Percentiles rank a stretch among this genome's conserved stretches.
These are phyloP conservation scores for Petrea volubilis DNA, from an alignment of 257 asterid species.

Conservation along the genomic window DNA sequence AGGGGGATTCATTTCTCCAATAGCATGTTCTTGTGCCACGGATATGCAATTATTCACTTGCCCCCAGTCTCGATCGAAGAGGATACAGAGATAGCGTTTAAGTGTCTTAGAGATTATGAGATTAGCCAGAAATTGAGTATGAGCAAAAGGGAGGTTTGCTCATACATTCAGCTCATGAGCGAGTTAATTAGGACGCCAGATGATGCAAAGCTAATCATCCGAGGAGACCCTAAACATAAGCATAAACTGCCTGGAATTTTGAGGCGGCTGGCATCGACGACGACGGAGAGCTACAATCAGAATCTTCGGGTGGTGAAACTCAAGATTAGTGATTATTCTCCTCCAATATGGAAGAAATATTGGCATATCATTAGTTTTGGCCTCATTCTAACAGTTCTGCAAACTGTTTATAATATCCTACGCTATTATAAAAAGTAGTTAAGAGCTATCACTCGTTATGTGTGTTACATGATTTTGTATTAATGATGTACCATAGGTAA, in stretches of 20 bases:
- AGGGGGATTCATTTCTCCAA: slow-evolving; percentile 18
- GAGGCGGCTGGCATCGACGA: not conserved
- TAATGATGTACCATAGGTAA: too few relatives aligned
- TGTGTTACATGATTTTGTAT: too few relatives aligned
- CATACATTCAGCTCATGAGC: slow-evolving; percentile 25
- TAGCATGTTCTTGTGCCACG: not conserved
- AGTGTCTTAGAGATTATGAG: slow-evolving; percentile 19
- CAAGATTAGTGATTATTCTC: slow-evolving; percentile 2
- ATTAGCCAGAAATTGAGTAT: not conserved
- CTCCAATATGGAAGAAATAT: slow-evolving; percentile 15
- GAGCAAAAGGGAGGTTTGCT: slow-evolving; percentile 7
- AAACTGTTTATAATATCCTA: slow-evolving; percentile 6
- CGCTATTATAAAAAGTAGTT: not conserved
- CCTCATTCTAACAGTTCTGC: not conserved
- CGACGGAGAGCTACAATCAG: not conserved
- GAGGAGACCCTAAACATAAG: not conserved
- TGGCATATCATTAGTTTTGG: slow-evolving; percentile 10
- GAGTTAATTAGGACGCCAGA: slow-evolving; percentile 21
- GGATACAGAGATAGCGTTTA: not conserved
- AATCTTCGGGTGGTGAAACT: slow-evolving; percentile 1
- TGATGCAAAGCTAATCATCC: slow-evolving; percentile 22
- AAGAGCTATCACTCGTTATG: too few relatives aligned
- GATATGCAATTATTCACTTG: slow-evolving; percentile 10
- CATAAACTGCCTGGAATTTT: not conserved
- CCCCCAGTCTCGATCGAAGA: slow-evolving; percentile 16